These are phyloP conservation scores for Penicillium verrucosum DNA, from an alignment of 2,329 filamentous ascomycete genomes.

Conservation along the genomic window DNA sequence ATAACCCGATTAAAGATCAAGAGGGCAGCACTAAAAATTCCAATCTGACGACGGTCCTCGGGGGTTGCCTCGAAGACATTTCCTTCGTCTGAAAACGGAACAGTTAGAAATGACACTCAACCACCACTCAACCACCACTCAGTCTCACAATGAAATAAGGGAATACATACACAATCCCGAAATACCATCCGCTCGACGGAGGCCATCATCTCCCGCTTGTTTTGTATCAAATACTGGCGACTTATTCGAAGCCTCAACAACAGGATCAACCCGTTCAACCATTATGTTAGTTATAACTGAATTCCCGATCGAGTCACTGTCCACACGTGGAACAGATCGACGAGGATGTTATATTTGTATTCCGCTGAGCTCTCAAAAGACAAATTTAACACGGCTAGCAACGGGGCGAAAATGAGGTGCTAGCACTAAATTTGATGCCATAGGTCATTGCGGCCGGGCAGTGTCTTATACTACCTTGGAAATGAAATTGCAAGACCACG, in stretches of 20 bases:
- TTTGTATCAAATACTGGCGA: conserved; percentile 21
- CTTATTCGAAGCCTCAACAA: conserved; percentile 12
- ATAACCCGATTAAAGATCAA: conserved; percentile 51
- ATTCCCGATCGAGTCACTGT: background rate
- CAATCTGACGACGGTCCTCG: conserved; percentile 40
- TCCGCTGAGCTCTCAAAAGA: background rate
- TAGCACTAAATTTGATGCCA: conserved; percentile 32
- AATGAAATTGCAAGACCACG: background rate
- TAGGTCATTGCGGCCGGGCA: conserved; percentile 15
- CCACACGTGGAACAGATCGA: background rate
- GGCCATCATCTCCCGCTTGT: conserved; percentile 21
- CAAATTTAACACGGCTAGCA: conserved; percentile 4
- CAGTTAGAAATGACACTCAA: conserved; percentile 6
- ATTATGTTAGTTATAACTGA: background rate
- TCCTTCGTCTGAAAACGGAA: conserved; percentile 31
- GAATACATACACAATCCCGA: conserved; percentile 32
- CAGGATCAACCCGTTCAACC: background rate
- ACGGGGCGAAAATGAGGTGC: conserved; percentile 28
- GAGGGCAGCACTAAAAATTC: conserved; percentile 43
- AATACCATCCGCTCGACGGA: conserved; percentile 31
- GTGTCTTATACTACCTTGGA: conserved; percentile 10
- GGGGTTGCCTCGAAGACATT: conserved; percentile 36
- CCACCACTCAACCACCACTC: background rate
- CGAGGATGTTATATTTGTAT: background rate
- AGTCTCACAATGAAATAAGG: background rate